These are phyloP conservation scores for Ambrosia artemisiifolia DNA, from an alignment of 129 eudicot genomes.

Conservation along the genomic window DNA sequence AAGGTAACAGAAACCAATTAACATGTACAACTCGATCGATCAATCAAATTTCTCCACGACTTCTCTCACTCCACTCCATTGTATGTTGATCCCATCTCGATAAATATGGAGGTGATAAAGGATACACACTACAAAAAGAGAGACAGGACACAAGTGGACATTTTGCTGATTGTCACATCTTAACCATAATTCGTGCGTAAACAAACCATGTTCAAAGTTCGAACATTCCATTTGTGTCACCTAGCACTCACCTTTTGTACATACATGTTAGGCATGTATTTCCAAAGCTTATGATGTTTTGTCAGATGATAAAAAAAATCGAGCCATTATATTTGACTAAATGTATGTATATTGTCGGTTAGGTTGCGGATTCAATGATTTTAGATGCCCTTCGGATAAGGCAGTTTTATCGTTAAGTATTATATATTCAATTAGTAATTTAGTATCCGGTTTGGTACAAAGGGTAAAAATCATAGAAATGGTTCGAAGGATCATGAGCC, in stretches of 20 bases:
- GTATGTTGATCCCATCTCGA: not conserved
- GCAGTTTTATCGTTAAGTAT: no score
- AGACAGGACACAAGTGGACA: not conserved
- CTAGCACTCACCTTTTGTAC: not conserved
- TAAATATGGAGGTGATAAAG: not conserved
- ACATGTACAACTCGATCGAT: not conserved
- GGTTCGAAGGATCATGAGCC: no score
- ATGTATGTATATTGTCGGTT: not conserved
- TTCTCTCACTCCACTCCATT: not conserved
- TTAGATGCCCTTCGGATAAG: not conserved
- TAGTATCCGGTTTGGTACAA: no score
- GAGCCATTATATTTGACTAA: not conserved
- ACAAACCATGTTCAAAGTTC: conserved; percentile 17
- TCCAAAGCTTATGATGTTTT: conserved; percentile 7
- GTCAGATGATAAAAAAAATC: not conserved
- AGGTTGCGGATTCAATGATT: conserved; percentile 14
- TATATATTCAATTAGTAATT: no score
- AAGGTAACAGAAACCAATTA: not conserved
- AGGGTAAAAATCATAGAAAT: no score
- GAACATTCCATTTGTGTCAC: not conserved
- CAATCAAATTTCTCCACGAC: not conserved
- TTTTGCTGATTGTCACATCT: conserved; percentile 7
- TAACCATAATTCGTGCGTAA: conserved; percentile 13
- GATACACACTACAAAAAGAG: conserved; percentile 5
- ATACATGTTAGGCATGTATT: not conserved